These are phyloP conservation scores for Euryodendron excelsum DNA, from an alignment of 148 eudicot genomes.

Conservation along the genomic window DNA sequence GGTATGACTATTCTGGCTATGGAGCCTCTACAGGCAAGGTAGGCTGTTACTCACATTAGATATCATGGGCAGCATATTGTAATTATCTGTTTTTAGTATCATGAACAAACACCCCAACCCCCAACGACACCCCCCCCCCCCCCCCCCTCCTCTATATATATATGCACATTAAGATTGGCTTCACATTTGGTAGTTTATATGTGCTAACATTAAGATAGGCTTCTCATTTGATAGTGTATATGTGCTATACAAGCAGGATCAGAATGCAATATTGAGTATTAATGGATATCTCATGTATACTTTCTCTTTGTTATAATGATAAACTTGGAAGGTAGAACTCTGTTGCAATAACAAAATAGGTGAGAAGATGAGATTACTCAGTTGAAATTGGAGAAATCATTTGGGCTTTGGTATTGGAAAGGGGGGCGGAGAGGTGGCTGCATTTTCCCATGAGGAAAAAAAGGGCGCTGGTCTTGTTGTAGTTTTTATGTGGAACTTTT, in stretches of 20 bases:
- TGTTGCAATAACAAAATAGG: neutral
- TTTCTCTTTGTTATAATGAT: neutral
- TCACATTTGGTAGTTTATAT: neutral
- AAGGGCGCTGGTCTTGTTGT: neutral
- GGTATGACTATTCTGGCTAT: slow-evolving; percentile 97
- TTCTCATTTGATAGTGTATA: no score
- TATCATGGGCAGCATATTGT: neutral
- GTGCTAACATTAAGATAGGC: no score
- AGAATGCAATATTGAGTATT: neutral
- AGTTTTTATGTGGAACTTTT: no score
- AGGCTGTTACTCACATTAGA: slow-evolving; percentile 15
- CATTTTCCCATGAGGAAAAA: neutral
- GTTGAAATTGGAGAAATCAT: neutral
- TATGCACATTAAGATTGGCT: no score
- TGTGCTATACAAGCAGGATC: neutral
- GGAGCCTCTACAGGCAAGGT: slow-evolving; percentile 98
- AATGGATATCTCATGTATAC: neutral
- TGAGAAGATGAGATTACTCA: neutral
- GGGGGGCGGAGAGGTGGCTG: neutral
- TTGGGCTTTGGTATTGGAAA: neutral
- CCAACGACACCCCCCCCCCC: no score
- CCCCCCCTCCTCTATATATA: no score
- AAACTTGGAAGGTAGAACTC: neutral
- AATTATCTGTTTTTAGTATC: neutral
- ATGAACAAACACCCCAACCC: no score